Base-by-base conservation (phyloP, 139 green algal species). In the Volvox africanus region DNA sequence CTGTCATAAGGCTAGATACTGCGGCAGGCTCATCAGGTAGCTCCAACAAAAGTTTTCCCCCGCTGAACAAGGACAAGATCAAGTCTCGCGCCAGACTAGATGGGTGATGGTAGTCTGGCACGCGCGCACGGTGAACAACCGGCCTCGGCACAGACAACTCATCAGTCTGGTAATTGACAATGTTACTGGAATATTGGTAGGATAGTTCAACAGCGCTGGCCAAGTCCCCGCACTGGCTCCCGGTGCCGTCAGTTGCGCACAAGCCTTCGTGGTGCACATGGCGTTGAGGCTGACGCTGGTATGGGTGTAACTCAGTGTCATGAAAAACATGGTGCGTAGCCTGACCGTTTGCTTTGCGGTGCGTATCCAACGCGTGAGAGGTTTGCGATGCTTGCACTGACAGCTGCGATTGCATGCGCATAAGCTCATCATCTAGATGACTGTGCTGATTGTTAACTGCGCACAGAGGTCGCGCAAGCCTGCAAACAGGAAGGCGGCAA, bases 371-470 rank as follows among this genome's bases (percentile, higher is more conserved):
- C 24, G 21, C 26, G 68, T 89, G 36, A 14, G 35, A 44, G 30
- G 68, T 69, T 65, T 89, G 67, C 13, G 55, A 69, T 11, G 35
- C 11, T 9, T 65, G 55, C 61, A 65, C 30, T 28, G 69, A n/a
- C 19, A 90, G 73, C 73, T 84, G 86, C 12, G 32, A 16, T 44
- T 91, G 87, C 61, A 91, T 75, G 0, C 61, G 61, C 61, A 80
- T 24, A 16, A 91, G 33, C 76, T 91, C 87, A 19, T 91, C 87
- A 24, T 91, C 87, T 6, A 91, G 3, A 35, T 91, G 87, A 28
- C 37, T 75, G 61, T 79, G 87, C 87, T 91, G 87, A 79, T 91
- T 91, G 76, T 91, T 91, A 1, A 91, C 17, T 5, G 82, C 82
- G 6, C 30, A 21, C 61, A 86, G 35, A 0, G 81, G 61, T 33